These are phyloP conservation scores for Claviceps humidiphila DNA, from an alignment of 2,329 filamentous ascomycete genomes.

Conservation along the genomic window DNA sequence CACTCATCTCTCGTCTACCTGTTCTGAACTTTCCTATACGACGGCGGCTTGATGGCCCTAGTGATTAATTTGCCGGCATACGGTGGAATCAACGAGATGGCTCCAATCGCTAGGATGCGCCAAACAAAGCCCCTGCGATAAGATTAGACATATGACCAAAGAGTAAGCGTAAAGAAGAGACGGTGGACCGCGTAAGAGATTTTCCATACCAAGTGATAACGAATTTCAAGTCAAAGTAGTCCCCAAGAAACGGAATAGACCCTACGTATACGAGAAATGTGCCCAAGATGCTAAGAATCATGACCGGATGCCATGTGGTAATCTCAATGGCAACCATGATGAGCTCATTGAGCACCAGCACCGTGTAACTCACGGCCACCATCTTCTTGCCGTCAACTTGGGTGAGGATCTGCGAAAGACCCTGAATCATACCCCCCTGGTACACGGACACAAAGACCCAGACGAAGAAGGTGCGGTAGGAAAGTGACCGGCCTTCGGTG, in stretches of 20 bases:
- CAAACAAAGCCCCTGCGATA: conserved; percentile 65
- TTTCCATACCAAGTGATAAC: conserved; percentile 51
- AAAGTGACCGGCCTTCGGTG: conserved; percentile 74
- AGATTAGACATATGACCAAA: conserved; percentile 8
- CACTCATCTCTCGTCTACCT: conserved; percentile 27
- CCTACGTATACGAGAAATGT: conserved; percentile 72
- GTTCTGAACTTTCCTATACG: conserved; percentile 82
- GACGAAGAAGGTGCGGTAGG: conserved; percentile 88
- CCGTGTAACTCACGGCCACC: conserved; percentile 85
- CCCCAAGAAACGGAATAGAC: conserved; percentile 71
- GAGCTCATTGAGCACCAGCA: conserved; percentile 84
- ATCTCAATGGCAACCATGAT: conserved; percentile 96
- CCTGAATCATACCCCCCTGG: conserved; percentile 90
- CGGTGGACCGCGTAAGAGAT: neutral
- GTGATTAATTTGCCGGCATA: conserved; percentile 78
- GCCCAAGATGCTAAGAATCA: conserved; percentile 73
- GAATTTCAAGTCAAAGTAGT: conserved; percentile 80
- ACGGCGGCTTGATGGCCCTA: conserved; percentile 77
- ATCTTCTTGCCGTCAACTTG: conserved; percentile 61
- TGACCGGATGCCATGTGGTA: conserved; percentile 90
- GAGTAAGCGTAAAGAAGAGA: too few species aligned
- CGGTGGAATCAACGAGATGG: conserved; percentile 72
- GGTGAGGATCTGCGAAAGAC: conserved; percentile 78
- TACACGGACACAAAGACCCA: conserved; percentile 95
- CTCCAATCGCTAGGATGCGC: conserved; percentile 68